phyloP scores from a whole-genome alignment of 805 yeast genomes.

The Candida boidinii region DNA sequence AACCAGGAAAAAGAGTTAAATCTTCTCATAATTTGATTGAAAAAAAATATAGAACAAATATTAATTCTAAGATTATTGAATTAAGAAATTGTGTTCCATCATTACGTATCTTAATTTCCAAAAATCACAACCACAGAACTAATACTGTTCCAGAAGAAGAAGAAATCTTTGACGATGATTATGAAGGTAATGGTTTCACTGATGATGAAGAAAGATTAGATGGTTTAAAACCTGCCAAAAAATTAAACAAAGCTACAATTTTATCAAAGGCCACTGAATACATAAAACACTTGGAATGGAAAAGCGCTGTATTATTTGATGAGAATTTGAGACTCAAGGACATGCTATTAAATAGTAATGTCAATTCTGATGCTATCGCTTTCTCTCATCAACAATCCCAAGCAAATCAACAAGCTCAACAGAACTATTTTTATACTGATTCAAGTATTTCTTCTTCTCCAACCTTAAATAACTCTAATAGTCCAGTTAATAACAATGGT shows the following conservation, averaged over 20 bases:
- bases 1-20: constrained; percentile 34
- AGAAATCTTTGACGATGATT: constrained; percentile 31
- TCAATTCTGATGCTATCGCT: constrained; percentile 9
- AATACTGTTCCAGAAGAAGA: constrained; percentile 32
- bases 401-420: constrained; percentile 5
- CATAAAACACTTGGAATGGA: constrained; percentile 61
- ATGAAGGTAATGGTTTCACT: constrained; percentile 43
- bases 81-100: constrained; percentile 75
- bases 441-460: constrained; percentile 16
- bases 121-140: constrained; percentile 29
- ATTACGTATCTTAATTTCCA: constrained; percentile 37
- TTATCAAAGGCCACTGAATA: constrained; percentile 71
- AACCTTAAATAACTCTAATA: constrained; percentile 6
- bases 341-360: neutral
- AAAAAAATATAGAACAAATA: constrained; percentile 71
- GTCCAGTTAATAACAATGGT: constrained; percentile 6
- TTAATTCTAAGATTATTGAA: constrained; percentile 60
- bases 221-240: constrained; percentile 69
- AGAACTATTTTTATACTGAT: constrained; percentile 14
- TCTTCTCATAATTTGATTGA: constrained; percentile 74
- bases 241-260: constrained; percentile 70
- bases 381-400: constrained; percentile 10
- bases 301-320: constrained; percentile 38
- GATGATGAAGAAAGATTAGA: constrained; percentile 52
- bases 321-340: constrained; percentile 30